Percentiles rank a stretch among this genome's conserved stretches.
phyloP scores from a whole-genome alignment of 768 basidiomycete species.

The Agrocybe pediades region DNA sequence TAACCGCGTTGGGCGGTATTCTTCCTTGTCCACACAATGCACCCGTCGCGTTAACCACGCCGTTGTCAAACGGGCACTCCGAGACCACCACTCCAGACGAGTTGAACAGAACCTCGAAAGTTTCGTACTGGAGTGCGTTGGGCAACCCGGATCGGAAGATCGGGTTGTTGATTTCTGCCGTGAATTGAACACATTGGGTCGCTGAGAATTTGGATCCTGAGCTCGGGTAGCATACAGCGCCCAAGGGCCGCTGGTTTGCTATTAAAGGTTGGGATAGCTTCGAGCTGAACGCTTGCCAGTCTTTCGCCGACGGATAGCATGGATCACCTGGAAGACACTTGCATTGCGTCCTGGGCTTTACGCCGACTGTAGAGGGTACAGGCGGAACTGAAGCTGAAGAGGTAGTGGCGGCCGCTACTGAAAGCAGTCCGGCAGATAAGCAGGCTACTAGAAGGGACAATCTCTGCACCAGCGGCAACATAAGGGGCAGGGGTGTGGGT shows the following conservation, averaged over 20 bases:
- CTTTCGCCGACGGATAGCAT: background rate
- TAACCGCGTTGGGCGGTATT: background rate
- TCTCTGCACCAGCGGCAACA: background rate
- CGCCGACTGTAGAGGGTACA: background rate
- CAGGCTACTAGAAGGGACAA: background rate
- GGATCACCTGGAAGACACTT: background rate
- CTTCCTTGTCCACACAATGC: slow-evolving; percentile 10
- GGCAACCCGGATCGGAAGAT: background rate
- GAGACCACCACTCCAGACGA: background rate
- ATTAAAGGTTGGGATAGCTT: background rate
- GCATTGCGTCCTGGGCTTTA: background rate
- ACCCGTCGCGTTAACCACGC: background rate
- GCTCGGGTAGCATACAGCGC: background rate
- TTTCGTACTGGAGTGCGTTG: background rate
- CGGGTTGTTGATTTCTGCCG: background rate
- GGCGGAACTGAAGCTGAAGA: no score
- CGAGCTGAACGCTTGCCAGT: background rate
- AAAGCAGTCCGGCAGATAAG: background rate
- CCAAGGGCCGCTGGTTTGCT: background rate
- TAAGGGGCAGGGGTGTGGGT: background rate
- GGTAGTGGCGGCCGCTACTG: no score
- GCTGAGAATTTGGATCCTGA: background rate
- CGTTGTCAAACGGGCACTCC: background rate
- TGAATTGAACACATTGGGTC: background rate
- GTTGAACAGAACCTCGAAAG: background rate